Conservation (phyloP, 345 rosid genomes). For the Salix exigua region DNA sequence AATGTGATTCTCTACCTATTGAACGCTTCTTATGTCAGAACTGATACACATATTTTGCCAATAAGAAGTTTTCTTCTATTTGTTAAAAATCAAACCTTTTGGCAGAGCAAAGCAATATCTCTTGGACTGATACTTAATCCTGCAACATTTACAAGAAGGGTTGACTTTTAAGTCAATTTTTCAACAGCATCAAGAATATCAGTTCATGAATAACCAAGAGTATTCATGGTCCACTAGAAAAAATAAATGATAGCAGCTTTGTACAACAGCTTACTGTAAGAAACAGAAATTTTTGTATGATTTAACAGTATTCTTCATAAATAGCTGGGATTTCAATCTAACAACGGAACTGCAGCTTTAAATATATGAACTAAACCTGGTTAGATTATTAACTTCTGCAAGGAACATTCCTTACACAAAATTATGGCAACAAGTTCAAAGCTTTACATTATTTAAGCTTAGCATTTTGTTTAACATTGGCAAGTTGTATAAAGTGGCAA, state of each 20-base stretch:
- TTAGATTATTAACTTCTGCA: neutral
- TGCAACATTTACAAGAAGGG: constrained; percentile 33
- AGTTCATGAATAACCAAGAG: neutral
- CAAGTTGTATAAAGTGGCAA: neutral
- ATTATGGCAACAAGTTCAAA: neutral
- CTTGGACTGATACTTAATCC: constrained; percentile 75
- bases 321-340: neutral
- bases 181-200: neutral
- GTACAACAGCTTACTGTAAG: neutral
- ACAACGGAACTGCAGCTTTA: neutral
- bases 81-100: constrained; percentile 56
- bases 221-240: too few relatives aligned
- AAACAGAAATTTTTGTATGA: neutral
- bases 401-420: neutral
- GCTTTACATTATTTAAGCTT: neutral
- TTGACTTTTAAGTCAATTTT: neutral
- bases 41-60: neutral
- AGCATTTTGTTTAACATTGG: neutral
- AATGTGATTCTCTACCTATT: constrained; percentile 93
- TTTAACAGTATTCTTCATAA: neutral
- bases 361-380: neutral
- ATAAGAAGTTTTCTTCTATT: too few relatives aligned
- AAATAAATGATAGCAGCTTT: neutral
- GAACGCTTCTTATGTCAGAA: constrained; percentile 17
- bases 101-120: constrained; percentile 93